These are phyloP conservation scores for Colletotrichum acutatum DNA, from an alignment of 2,329 filamentous ascomycete genomes.

Conservation along the genomic window DNA sequence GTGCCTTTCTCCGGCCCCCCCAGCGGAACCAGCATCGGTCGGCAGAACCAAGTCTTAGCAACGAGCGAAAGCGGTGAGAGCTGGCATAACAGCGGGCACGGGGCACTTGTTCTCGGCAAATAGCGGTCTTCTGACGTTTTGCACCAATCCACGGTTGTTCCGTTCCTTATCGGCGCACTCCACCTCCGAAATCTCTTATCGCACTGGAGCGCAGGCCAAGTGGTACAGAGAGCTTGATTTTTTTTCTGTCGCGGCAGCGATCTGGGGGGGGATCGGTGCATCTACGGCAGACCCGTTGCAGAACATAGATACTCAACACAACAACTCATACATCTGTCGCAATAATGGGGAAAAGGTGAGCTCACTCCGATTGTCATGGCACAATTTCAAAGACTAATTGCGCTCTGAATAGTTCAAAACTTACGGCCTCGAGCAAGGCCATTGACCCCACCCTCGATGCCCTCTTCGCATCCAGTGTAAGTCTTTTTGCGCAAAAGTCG, in stretches of 20 bases:
- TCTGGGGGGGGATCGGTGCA: slow-evolving; percentile 20
- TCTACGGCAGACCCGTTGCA: slow-evolving; percentile 25
- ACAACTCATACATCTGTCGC: not conserved
- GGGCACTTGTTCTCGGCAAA: slow-evolving; percentile 34
- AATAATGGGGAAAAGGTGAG: slow-evolving; percentile 38
- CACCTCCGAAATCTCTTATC: slow-evolving; percentile 26
- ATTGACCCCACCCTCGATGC: slow-evolving; percentile 77
- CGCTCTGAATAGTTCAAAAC: slow-evolving; percentile 22
- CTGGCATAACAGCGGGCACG: slow-evolving; percentile 33
- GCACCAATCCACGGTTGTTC: slow-evolving; percentile 32
- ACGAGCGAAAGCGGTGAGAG: slow-evolving; percentile 36
- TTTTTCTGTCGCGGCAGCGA: slow-evolving; percentile 18
- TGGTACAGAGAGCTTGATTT: slow-evolving; percentile 23
- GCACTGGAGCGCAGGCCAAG: slow-evolving; percentile 2
- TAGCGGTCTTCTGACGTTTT: slow-evolving; percentile 31
- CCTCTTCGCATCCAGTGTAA: slow-evolving; percentile 79
- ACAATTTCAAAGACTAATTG: not conserved
- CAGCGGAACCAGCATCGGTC: slow-evolving; percentile 36
- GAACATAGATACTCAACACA: slow-evolving; percentile 1
- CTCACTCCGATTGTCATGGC: too few relatives aligned
- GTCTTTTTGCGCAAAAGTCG: slow-evolving; percentile 44
- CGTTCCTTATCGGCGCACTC: slow-evolving; percentile 29
- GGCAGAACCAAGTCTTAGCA: slow-evolving; percentile 36
- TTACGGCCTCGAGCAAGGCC: slow-evolving; percentile 61
- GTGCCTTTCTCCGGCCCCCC: slow-evolving; percentile 29